phyloP scores from a whole-genome alignment of 2,329 filamentous ascomycete genomes.

The Epichloe gansuensis region DNA sequence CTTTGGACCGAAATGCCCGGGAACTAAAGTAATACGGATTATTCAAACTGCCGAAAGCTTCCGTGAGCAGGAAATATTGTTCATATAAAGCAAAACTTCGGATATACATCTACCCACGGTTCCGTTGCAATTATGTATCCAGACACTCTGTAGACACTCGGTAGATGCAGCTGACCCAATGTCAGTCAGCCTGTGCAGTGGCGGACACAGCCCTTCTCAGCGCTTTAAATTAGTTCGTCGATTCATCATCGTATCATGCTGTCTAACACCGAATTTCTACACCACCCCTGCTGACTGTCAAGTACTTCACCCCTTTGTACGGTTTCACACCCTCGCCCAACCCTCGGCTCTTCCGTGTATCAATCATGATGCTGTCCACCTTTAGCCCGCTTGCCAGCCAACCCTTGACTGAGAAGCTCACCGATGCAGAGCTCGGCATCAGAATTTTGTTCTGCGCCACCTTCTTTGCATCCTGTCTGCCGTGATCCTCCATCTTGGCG shows the following conservation, averaged over 20 bases:
- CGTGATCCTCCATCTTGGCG: conserved; percentile 18
- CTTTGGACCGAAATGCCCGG: background rate
- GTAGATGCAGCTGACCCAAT: too few relatives aligned
- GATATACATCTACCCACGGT: too few relatives aligned
- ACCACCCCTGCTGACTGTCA: conserved; percentile 59
- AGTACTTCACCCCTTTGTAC: conserved; percentile 96
- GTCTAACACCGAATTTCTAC: conserved; percentile 48
- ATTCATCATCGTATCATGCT: background rate
- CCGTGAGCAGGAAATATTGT: too few relatives aligned
- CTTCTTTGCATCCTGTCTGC: conserved; percentile 41
- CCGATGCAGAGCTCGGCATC: conserved; percentile 66
- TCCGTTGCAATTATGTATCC: too few relatives aligned
- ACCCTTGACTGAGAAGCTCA: conserved; percentile 59
- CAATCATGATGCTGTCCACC: conserved; percentile 53
- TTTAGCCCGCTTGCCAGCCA: conserved; percentile 56
- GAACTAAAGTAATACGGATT: background rate
- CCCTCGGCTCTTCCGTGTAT: conserved; percentile 71
- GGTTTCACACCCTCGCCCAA: conserved; percentile 81
- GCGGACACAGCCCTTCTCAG: background rate
- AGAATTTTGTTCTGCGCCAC: conserved; percentile 58
- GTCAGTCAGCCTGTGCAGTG: too few relatives aligned
- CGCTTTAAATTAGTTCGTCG: background rate
- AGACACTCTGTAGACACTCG: too few relatives aligned
- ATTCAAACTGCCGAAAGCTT: too few relatives aligned
- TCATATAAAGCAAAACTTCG: too few relatives aligned